Percentiles rank a stretch among this genome's conserved stretches.
These are phyloP conservation scores for Tephrocybe sp. DNA, from an alignment of 768 basidiomycete species.

Conservation along the genomic window DNA sequence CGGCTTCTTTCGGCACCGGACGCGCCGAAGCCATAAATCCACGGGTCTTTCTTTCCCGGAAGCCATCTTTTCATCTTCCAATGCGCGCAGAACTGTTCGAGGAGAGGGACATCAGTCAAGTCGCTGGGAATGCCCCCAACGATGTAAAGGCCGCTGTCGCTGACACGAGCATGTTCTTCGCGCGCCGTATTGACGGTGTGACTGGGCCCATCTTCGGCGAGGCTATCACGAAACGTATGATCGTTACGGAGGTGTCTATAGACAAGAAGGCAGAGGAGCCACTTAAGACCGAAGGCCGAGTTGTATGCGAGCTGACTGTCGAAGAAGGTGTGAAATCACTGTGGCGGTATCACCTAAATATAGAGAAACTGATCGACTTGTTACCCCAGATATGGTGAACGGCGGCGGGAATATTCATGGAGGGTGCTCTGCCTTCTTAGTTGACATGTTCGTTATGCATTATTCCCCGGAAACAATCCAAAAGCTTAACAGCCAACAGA, in stretches of 20 bases:
- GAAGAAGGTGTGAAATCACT: constrained; percentile 40
- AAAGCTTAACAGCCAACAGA: constrained; percentile 24
- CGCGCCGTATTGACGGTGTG: constrained; percentile 4
- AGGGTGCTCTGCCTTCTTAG: constrained; percentile 52
- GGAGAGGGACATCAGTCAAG: constrained; percentile 18
- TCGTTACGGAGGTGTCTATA: constrained; percentile 42
- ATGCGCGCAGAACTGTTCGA: constrained; percentile 7
- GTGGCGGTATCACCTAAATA: background rate
- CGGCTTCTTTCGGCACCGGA: constrained; percentile 13
- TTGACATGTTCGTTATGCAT: constrained; percentile 44
- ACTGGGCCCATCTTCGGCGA: constrained; percentile 19
- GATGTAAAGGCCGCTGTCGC: constrained; percentile 27
- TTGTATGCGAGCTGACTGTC: constrained; percentile 44
- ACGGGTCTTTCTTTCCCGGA: background rate
- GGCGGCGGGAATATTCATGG: constrained; percentile 49
- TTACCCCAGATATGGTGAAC: constrained; percentile 53
- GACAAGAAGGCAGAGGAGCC: constrained; percentile 44
- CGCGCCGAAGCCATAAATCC: constrained; percentile 8
- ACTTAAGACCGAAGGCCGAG: constrained; percentile 39
- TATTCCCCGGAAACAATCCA: background rate
- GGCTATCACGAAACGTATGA: constrained; percentile 18
- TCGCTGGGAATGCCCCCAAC: constrained; percentile 30
- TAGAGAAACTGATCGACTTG: background rate
- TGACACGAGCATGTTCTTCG: constrained; percentile 17
- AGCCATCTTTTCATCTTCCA: background rate